Evolutionary conservation across 164 flowering plant genomes (phyloP).

Genomic region (Umbellularia californica): DNA sequence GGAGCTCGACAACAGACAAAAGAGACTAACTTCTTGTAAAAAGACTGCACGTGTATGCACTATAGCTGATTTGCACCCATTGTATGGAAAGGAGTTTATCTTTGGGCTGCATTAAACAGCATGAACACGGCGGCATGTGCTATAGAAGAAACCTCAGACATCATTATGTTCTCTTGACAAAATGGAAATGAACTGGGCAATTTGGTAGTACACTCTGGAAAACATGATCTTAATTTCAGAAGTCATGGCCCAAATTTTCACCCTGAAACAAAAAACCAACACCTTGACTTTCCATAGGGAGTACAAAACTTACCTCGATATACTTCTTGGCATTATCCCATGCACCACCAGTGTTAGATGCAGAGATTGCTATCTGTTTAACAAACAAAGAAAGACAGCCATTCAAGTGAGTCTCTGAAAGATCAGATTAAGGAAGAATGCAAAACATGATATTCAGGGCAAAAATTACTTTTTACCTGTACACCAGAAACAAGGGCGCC

Average conservation of each 20-base stretch:
- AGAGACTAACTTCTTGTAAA: too few relatives aligned
- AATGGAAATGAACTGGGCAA: background rate
- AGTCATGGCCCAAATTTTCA: background rate
- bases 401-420: background rate
- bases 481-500: conserved; percentile 74
- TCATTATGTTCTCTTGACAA: background rate
- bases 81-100: too few relatives aligned
- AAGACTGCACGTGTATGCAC: too few relatives aligned
- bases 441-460: background rate
- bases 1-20: background rate
- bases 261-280: background rate
- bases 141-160: too few relatives aligned
- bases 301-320: conserved; percentile 47
- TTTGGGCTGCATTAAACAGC: too few relatives aligned
- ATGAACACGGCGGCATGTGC: too few relatives aligned
- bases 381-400: background rate
- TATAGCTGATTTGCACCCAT: too few relatives aligned
- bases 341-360: conserved; percentile 85
- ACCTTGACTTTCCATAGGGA: background rate
- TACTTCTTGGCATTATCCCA: conserved; percentile 95
- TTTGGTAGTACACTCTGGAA: background rate
- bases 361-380: conserved; percentile 65
- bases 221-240: background rate
- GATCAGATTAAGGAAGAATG: background rate
- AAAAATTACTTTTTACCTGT: conserved; percentile 30